Conservation (phyloP, 148 eudicot genomes). For the Persicaria tinctoria region DNA sequence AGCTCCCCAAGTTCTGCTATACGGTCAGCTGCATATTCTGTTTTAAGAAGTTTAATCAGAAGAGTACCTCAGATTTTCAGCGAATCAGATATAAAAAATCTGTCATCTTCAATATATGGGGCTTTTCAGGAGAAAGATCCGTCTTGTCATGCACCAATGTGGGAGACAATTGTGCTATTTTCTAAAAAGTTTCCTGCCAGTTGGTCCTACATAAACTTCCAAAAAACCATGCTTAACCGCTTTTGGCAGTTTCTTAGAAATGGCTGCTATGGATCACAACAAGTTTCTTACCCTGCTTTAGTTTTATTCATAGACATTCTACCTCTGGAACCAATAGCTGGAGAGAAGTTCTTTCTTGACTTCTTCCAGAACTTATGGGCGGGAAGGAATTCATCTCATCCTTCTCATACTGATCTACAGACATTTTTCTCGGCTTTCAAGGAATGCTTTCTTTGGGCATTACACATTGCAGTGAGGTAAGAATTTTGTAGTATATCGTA, state of each 20-base stretch:
- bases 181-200: slow-evolving; percentile 52
- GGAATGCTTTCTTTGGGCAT: slow-evolving; percentile 71
- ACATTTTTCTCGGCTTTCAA: slow-evolving; percentile 63
- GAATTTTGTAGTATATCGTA: slow-evolving; percentile 7
- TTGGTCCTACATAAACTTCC: slow-evolving; percentile 67
- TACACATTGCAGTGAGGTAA: slow-evolving; percentile 70
- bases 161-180: slow-evolving; percentile 70
- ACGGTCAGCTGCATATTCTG: slow-evolving; percentile 79
- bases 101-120: slow-evolving; percentile 64
- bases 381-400: slow-evolving; percentile 55
- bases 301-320: slow-evolving; percentile 62
- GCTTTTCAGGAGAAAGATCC: slow-evolving; percentile 86
- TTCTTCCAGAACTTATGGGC: slow-evolving; percentile 79
- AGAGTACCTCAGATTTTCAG: slow-evolving; percentile 58
- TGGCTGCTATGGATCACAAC: slow-evolving; percentile 97
- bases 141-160: slow-evolving; percentile 80
- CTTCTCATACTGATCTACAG: slow-evolving; percentile 42
- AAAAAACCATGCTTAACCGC: slow-evolving; percentile 50
- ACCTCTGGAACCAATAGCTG: slow-evolving; percentile 42
- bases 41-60: slow-evolving; percentile 60
- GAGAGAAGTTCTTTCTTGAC: slow-evolving; percentile 58
- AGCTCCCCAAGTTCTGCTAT: slow-evolving; percentile 57
- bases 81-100: slow-evolving; percentile 62
- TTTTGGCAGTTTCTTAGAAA: slow-evolving; percentile 71
- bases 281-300: slow-evolving; percentile 82